Conservation (phyloP, 1,284 basidiomycete genomes). For the Marasmius tenuissimus region DNA sequence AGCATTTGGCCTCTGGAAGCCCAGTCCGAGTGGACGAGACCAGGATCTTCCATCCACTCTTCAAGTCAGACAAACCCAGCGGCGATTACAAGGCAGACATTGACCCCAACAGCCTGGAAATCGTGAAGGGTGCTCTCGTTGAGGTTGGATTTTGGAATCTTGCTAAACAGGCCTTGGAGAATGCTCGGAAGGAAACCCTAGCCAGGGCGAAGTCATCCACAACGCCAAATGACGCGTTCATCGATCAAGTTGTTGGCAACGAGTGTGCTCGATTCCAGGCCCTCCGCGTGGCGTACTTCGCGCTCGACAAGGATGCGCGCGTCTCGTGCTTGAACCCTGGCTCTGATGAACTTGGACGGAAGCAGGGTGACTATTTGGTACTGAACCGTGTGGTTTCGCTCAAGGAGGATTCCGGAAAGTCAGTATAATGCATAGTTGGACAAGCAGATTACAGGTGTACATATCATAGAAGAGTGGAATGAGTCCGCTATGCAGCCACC, state of each 20-base stretch:
- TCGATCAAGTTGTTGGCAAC: conserved; percentile 84
- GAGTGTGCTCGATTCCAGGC: conserved; percentile 98
- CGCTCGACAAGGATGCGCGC: conserved; percentile 84
- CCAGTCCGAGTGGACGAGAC: conserved; percentile 89
- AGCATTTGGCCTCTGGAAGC: conserved; percentile 75
- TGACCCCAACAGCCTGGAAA: conserved; percentile 77
- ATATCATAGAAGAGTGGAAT: background rate
- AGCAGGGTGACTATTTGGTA: conserved; percentile 77
- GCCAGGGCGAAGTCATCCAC: conserved; percentile 66
- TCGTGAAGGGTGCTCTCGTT: conserved; percentile 79
- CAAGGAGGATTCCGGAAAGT: conserved; percentile 95
- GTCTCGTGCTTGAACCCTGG: conserved; percentile 63
- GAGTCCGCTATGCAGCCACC: conserved; percentile 57
- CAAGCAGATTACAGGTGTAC: background rate
- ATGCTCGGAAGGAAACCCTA: conserved; percentile 69
- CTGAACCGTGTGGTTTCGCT: conserved; percentile 93
- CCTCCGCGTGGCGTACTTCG: conserved; percentile 93
- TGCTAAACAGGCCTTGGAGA: conserved; percentile 66
- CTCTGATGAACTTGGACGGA: conserved; percentile 42
- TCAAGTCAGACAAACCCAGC: conserved; percentile 92
- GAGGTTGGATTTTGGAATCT: conserved; percentile 91
- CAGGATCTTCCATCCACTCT: conserved; percentile 90
- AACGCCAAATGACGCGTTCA: conserved; percentile 64
- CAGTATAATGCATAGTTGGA: conserved; percentile 21
- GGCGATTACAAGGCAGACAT: conserved; percentile 81